A percentile compares a stretch with the other conserved stretches of the same genome.
These are phyloP conservation scores for Penicillium hesseltinei DNA, from an alignment of 2,329 filamentous ascomycete genomes.

Conservation along the genomic window DNA sequence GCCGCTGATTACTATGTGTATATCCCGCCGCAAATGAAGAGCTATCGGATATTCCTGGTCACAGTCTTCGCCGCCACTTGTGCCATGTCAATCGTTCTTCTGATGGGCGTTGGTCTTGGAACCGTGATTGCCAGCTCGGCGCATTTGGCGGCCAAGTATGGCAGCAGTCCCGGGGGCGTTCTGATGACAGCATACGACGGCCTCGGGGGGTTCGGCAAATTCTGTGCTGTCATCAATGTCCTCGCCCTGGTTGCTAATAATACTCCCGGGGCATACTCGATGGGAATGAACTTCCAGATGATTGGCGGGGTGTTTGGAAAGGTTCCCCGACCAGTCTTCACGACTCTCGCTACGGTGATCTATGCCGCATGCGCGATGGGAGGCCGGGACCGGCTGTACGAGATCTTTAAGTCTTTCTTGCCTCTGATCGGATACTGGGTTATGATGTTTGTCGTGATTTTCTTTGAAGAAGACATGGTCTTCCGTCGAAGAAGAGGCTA, in stretches of 20 bases:
- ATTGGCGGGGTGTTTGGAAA: slow-evolving; percentile 38
- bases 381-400: slow-evolving; percentile 44
- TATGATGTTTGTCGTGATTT: slow-evolving; percentile 44
- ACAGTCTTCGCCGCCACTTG: slow-evolving; percentile 38
- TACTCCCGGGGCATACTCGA: slow-evolving; percentile 46
- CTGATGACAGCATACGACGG: slow-evolving; percentile 40
- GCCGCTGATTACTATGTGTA: slow-evolving; percentile 48
- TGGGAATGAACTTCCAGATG: slow-evolving; percentile 46
- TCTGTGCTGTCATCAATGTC: slow-evolving; percentile 45
- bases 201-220: slow-evolving; percentile 44
- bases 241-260: slow-evolving; percentile 47
- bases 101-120: slow-evolving; percentile 45
- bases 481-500: slow-evolving; percentile 41
- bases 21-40: slow-evolving; percentile 39
- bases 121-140: slow-evolving; percentile 37
- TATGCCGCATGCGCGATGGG: slow-evolving; percentile 47
- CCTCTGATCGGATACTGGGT: slow-evolving; percentile 51
- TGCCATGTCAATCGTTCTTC: slow-evolving; percentile 35
- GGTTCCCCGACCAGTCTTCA: slow-evolving; percentile 46
- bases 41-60: slow-evolving; percentile 38
- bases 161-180: slow-evolving; percentile 36
- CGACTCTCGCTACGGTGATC: slow-evolving; percentile 41
- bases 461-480: slow-evolving; percentile 44
- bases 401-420: slow-evolving; percentile 47
- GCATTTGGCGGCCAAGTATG: slow-evolving; percentile 18